These are phyloP conservation scores for Trichomonascus vanleenenianus DNA, from an alignment of 805 yeast species.

Conservation along the genomic window DNA sequence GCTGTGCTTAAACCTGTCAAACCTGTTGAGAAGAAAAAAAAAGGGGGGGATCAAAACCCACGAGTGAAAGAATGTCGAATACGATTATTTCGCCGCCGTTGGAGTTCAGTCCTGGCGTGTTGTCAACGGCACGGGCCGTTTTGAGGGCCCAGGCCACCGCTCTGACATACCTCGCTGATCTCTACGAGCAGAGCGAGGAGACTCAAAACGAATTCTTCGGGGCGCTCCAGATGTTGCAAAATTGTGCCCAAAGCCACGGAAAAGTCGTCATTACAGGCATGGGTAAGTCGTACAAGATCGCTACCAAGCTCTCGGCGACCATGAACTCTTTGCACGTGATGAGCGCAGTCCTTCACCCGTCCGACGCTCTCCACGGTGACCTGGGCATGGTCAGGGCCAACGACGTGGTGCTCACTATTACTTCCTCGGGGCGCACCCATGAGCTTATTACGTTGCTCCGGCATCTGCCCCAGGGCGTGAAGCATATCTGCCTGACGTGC, in stretches of 20 bases:
- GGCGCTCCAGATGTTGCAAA: conserved; percentile 26
- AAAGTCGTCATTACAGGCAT: conserved; percentile 74
- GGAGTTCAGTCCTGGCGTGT: conserved; percentile 45
- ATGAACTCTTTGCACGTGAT: conserved; percentile 70
- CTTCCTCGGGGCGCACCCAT: conserved; percentile 79
- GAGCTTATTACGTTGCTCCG: conserved; percentile 54
- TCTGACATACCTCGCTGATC: conserved; percentile 24
- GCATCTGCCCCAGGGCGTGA: conserved; percentile 46
- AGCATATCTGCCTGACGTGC: conserved; percentile 59
- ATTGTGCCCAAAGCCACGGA: conserved; percentile 43
- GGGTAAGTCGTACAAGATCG: conserved; percentile 79
- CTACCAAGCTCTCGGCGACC: conserved; percentile 72
- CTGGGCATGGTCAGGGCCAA: conserved; percentile 55
- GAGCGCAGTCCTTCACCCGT: conserved; percentile 64
- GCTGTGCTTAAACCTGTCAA: no score
- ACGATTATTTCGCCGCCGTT: conserved; percentile 34
- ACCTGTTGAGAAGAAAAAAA: no score
- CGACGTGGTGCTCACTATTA: conserved; percentile 56
- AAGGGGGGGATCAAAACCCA: no score
- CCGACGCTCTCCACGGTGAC: conserved; percentile 89
- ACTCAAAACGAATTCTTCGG: conserved; percentile 24
- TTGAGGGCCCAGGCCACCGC: conserved; percentile 32
- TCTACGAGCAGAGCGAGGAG: conserved; percentile 19
- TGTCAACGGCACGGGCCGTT: conserved; percentile 32
- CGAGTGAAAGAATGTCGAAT: no score